Conservation (phyloP, 495 filamentous ascomycete species). For the Extremus antarcticus region DNA sequence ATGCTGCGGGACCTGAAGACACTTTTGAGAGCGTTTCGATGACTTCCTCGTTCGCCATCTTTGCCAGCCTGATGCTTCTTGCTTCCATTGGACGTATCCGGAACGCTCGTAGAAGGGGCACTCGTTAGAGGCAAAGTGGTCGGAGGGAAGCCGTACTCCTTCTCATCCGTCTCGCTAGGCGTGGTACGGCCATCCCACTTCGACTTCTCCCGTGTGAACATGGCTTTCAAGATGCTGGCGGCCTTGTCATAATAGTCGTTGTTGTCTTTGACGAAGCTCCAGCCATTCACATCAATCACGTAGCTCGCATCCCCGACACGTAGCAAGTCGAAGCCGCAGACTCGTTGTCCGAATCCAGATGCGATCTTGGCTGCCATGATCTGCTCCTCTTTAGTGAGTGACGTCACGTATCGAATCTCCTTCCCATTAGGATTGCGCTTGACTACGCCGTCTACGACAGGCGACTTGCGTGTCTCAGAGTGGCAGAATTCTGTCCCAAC, state of each 20-base stretch:
- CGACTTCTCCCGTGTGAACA: slow-evolving; percentile 69
- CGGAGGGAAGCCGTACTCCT: slow-evolving; percentile 6
- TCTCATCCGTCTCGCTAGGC: slow-evolving; percentile 25
- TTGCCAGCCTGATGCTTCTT: slow-evolving; percentile 31
- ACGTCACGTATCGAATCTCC: slow-evolving; percentile 89
- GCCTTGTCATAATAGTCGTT: slow-evolving; percentile 95
- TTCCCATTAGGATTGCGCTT: slow-evolving; percentile 94
- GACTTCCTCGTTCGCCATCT: slow-evolving; percentile 11
- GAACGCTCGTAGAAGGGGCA: not conserved
- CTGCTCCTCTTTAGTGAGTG: slow-evolving; percentile 67
- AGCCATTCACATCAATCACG: slow-evolving; percentile 98
- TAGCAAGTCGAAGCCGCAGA: slow-evolving; percentile 94
- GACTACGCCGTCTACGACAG: slow-evolving; percentile 92
- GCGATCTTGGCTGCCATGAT: slow-evolving; percentile 82
- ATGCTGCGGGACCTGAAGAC: slow-evolving; percentile 58
- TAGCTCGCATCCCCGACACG: slow-evolving; percentile 80
- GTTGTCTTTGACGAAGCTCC: slow-evolving; percentile 99
- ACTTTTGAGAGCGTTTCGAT: slow-evolving; percentile 31
- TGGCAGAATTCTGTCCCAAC: slow-evolving; percentile 91
- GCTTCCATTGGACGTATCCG: not conserved
- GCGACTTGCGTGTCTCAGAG: slow-evolving; percentile 91
- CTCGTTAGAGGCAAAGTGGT: not conserved
- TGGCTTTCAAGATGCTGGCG: slow-evolving; percentile 70
- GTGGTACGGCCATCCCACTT: slow-evolving; percentile 38
- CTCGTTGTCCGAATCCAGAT: slow-evolving; percentile 82